Percentiles rank a stretch among this genome's conserved stretches.
These are phyloP conservation scores for Borovskyia barvae DNA, from an alignment of 208 protist species.

Conservation along the genomic window DNA sequence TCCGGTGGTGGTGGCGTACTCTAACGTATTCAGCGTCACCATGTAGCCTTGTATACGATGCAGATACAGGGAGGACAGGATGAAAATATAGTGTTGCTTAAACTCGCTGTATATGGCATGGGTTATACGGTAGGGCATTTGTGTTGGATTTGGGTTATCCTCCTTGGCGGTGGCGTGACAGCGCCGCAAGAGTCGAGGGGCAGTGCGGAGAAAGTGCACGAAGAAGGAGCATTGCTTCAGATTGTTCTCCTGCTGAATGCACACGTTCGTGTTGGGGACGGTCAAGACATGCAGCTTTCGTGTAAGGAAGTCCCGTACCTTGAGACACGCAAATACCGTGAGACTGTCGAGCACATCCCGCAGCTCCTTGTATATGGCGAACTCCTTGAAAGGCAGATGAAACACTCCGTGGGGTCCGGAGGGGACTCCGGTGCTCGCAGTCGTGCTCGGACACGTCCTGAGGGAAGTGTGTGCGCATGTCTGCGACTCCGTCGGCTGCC, in stretches of 20 bases:
- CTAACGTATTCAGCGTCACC: conserved; percentile 72
- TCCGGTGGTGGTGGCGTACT: conserved; percentile 39
- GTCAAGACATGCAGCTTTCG: conserved; percentile 65
- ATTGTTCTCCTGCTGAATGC: conserved; percentile 80
- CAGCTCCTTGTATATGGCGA: conserved; percentile 58
- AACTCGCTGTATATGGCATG: conserved; percentile 76
- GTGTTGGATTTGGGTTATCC: conserved; percentile 22
- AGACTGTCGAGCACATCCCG: conserved; percentile 60
- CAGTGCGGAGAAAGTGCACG: conserved; percentile 69
- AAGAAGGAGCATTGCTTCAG: conserved; percentile 65
- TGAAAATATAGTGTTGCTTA: conserved; percentile 60
- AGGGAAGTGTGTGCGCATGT: background rate
- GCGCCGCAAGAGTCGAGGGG: conserved; percentile 52
- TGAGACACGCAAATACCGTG: conserved; percentile 75
- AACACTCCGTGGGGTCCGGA: no score
- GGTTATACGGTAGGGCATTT: conserved; percentile 64
- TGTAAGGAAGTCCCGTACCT: conserved; percentile 65
- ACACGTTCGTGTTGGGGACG: conserved; percentile 76
- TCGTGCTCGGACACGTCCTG: no score
- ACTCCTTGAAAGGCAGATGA: conserved; percentile 41
- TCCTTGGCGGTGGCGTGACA: conserved; percentile 18
- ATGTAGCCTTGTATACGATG: conserved; percentile 72
- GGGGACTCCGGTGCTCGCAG: no score
- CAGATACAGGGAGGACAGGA: conserved; percentile 75
- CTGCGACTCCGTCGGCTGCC: background rate